Base-by-base conservation (phyloP, 1,284 basidiomycete genomes). In the Austroboletus niveus region DNA sequence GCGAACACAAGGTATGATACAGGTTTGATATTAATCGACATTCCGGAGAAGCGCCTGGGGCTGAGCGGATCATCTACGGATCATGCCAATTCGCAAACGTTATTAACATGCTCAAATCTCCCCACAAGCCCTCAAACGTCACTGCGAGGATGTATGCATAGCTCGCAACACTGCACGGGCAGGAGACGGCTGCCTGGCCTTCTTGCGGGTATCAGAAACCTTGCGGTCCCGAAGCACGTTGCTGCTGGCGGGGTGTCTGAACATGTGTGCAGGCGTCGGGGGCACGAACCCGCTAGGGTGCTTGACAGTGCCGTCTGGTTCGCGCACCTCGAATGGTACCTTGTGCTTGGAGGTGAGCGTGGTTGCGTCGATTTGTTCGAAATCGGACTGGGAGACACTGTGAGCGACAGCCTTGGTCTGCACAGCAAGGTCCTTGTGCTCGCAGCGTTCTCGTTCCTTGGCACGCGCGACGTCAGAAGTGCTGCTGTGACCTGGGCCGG, bases 271-370 rank as follows among this genome's bases (percentile, higher is more conserved):
- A 30, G 72, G 64, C 5, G 70, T 72, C 8, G 72, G 71, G 1
- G 72, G 71, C 2, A 66, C 60, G 51, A 72, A 73, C 1, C 72
- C 72, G 36, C 69, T 71, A 8, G 69, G 62, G 49, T 74, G 71
- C 30, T 59, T 62, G 42, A 69, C 54, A 7, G 50, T 63, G 8
- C 72, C 71, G 35, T 74, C 70, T 5, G 47, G 42, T 12, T 66
- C 62, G 35, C 57, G 54, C 0, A 71, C 59, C 52, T 73, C 71
- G 24, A 68, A 68, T 1, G 72, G 72, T 11, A 73, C 58, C 53
- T 72, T 74, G 43, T 61, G 58, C 11, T 42, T 40, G 9, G 50
- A 51, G 1, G 58, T 56, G 20, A 62, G 56, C 1, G 65, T 72
- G 15, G 63, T 63, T 5, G 68, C 58, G 5, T 56, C 45, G 45